phyloP scores from a whole-genome alignment of 1,139 yeast genomes.

The Suhomyces chickasaworum region DNA sequence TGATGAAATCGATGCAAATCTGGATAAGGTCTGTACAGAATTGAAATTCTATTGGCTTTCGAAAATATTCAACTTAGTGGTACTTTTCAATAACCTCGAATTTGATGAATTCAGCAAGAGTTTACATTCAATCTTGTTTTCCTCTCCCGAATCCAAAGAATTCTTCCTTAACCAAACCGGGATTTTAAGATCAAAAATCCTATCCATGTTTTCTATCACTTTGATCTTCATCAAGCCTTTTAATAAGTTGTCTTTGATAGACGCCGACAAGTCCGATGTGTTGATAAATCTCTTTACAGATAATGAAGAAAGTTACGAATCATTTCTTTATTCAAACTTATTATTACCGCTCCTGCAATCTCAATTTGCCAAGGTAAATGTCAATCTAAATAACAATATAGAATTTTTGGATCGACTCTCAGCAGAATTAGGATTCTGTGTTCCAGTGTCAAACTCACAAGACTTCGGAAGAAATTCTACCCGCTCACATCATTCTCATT shows the following conservation, averaged over 20 bases:
- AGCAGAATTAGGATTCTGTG: constrained; percentile 24
- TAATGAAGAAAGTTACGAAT: constrained; percentile 20
- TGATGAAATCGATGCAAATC: constrained; percentile 1
- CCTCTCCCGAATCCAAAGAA: neutral
- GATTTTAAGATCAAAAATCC: constrained; percentile 23
- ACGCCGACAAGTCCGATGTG: constrained; percentile 21
- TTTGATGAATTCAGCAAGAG: constrained; percentile 28
- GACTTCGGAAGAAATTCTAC: neutral
- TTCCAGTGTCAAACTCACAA: constrained; percentile 24
- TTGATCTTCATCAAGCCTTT: constrained; percentile 33
- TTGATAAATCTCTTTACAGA: constrained; percentile 24
- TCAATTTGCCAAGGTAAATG: constrained; percentile 6
- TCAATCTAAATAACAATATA: constrained; percentile 11
- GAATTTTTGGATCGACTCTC: constrained; percentile 17
- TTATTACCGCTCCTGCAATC: constrained; percentile 20
- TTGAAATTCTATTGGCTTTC: constrained; percentile 26
- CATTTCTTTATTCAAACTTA: constrained; percentile 20
- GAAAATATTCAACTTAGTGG: constrained; percentile 25
- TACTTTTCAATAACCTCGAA: constrained; percentile 29
- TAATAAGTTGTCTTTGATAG: constrained; percentile 27
- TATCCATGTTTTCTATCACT: constrained; percentile 30
- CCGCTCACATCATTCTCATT: neutral
- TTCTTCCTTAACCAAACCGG: constrained; percentile 12
- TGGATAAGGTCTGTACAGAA: constrained; percentile 17
- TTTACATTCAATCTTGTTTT: constrained; percentile 21